Evolutionary conservation across 768 basidiomycete species (phyloP), one percentile per base, ranked within the genome.

Genomic region (Boletus reticulatus): DNA sequence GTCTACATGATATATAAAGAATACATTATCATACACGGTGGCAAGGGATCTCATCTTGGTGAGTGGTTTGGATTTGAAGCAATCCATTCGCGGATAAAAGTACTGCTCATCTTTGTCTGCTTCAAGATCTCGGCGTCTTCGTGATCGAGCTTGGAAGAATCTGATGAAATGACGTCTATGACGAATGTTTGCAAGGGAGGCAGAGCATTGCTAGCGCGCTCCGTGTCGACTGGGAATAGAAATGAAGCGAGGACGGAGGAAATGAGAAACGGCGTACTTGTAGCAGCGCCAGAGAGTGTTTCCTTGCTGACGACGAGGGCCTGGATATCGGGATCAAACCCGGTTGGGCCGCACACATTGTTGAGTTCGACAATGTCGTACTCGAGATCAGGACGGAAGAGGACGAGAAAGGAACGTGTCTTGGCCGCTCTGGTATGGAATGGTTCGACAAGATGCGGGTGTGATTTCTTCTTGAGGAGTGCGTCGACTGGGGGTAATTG

Each of bases 341-440:
- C 89, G 0, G 97, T 97, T 13, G 97, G 97, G 3, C 97, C 97
- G 63, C 84, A 94, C 0, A 97, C 88, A 64, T 99, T 95, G 43
- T 72, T 70, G 50, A 98, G 84, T 9, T 89, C 79, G 10, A 88
- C 87, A 43, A 92, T 75, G 34, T 94, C 81, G 62, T 84, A 81
- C 48, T 72, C 71, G 51, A 95, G 72, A 7, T 75, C 76, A 0
- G 89, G 85, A 53, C 84, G 82, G 71, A 95, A 88, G 53, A 88
- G 76, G 16, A 67, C 64, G 46, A 97, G 75, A 68, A 98, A 98
- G 1, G 72, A 65, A n/a, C 80, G 79, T 29, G 92, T 87, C 53
- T 70, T 73, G 36, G 73, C 71, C 12, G 76, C 81, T 43, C 96
- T 86, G 5, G 66, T 67, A 0, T 73, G 43, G 38, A 96, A 74